Conservation (phyloP, 2,329 filamentous ascomycete genomes). For the Niveomyces coronatus region DNA sequence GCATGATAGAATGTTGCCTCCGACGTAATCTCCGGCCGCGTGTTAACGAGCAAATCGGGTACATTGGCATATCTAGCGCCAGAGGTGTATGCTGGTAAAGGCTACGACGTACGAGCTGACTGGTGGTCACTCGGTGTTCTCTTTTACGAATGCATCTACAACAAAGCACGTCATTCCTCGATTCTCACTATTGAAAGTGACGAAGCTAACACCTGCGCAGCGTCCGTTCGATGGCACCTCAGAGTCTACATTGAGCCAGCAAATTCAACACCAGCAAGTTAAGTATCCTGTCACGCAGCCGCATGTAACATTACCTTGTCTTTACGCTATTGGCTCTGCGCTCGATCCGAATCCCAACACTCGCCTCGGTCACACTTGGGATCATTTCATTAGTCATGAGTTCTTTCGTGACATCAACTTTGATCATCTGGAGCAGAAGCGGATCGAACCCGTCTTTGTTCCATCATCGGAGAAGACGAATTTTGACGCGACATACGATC, state of each 20-base stretch:
- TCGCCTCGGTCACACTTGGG: constrained; percentile 78
- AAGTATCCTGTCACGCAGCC: constrained; percentile 90
- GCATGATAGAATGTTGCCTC: constrained; percentile 88
- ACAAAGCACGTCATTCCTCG: constrained; percentile 68
- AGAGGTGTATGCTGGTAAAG: constrained; percentile 84
- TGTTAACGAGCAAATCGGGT: constrained; percentile 89
- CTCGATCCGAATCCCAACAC: constrained; percentile 70
- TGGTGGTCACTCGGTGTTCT: constrained; percentile 98
- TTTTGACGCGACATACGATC: constrained; percentile 95
- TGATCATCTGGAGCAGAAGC: constrained; percentile 69
- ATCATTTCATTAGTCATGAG: constrained; percentile 75
- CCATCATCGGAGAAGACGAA: constrained; percentile 98
- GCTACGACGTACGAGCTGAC: constrained; percentile 83
- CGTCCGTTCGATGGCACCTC: constrained; percentile 87
- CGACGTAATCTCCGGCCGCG: constrained; percentile 73
- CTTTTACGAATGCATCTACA: constrained; percentile 99
- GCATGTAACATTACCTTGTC: constrained; percentile 75
- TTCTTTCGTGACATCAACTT: constrained; percentile 89
- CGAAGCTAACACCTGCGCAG: constrained; percentile 33
- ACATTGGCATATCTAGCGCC: constrained; percentile 92
- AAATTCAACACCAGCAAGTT: constrained; percentile 65
- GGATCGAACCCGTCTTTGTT: constrained; percentile 81
- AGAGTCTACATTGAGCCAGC: constrained; percentile 67
- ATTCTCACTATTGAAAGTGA: not conserved
- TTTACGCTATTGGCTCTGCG: constrained; percentile 78